Percentiles rank a stretch among this genome's conserved stretches.
Evolutionary conservation across 352 stramenopile species (phyloP).

Genomic region (Achlya hypogyna): DNA sequence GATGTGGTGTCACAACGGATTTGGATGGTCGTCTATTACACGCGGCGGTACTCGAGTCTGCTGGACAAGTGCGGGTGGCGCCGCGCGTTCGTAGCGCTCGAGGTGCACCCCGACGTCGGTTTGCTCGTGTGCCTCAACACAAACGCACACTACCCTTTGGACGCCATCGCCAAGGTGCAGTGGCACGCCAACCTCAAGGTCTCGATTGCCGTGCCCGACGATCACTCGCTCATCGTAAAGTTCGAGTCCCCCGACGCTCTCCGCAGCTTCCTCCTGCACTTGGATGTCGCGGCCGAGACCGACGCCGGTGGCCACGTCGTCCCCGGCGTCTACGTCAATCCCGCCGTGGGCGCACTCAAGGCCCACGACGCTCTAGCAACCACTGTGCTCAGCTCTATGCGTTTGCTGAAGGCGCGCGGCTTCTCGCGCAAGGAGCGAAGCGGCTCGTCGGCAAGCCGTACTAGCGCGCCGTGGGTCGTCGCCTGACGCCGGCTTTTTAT

Average conservation of each 20-base stretch:
- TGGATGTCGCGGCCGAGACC: not conserved
- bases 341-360: not conserved
- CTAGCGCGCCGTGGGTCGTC: not conserved
- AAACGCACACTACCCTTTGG: not conserved
- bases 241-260: not conserved
- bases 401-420: not conserved
- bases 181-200: not conserved
- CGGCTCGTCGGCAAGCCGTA: not conserved
- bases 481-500: not conserved
- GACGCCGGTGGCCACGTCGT: not conserved
- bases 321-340: not conserved
- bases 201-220: not conserved
- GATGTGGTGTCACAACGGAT: not conserved
- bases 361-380: not conserved
- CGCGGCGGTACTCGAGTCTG: conserved; percentile 12
- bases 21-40: conserved; percentile 18
- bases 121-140: not conserved
- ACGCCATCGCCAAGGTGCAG: not conserved
- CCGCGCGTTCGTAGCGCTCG: conserved; percentile 11
- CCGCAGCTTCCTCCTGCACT: not conserved
- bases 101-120: conserved; percentile 4
- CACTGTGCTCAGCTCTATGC: not conserved
- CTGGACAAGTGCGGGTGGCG: conserved; percentile 7
- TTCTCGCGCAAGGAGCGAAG: not conserved
- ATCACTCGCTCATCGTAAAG: not conserved